phyloP scores from a whole-genome alignment of 805 yeast genomes.

The Candida alai region DNA sequence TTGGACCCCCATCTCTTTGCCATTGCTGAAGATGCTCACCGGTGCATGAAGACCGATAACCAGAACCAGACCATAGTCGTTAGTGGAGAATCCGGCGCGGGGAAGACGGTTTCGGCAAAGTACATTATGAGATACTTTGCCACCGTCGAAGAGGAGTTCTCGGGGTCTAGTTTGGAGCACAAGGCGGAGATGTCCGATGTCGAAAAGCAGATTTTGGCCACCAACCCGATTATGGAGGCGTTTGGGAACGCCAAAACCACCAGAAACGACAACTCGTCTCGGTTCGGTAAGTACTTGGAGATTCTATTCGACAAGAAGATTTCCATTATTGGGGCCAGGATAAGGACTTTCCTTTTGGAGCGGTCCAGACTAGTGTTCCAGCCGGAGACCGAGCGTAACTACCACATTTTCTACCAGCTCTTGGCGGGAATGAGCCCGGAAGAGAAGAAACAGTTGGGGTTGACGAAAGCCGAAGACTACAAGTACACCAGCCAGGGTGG shows the following conservation, averaged over 20 bases:
- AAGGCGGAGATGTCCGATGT: slow-evolving; percentile 76
- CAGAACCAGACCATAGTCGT: slow-evolving; percentile 94
- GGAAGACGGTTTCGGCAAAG: slow-evolving; percentile 95
- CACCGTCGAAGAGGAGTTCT: slow-evolving; percentile 64
- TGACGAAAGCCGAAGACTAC: slow-evolving; percentile 64
- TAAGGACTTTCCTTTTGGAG: slow-evolving; percentile 88
- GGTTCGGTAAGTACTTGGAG: slow-evolving; percentile 95
- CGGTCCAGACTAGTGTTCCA: slow-evolving; percentile 93
- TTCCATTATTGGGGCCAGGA: slow-evolving; percentile 88
- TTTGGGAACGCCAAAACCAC: slow-evolving; percentile 98
- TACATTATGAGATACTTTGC: slow-evolving; percentile 98
- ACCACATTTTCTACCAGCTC: slow-evolving; percentile 91
- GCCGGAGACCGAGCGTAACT: slow-evolving; percentile 86
- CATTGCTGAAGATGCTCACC: slow-evolving; percentile 95
- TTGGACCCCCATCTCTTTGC: slow-evolving; percentile 96
- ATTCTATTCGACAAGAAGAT: slow-evolving; percentile 74
- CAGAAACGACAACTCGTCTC: slow-evolving; percentile 94
- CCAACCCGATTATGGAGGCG: slow-evolving; percentile 96
- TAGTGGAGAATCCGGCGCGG: slow-evolving; percentile 98
- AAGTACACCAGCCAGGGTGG: slow-evolving; percentile 91
- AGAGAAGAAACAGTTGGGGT: slow-evolving; percentile 54
- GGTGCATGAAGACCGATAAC: slow-evolving; percentile 84
- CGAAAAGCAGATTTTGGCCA: slow-evolving; percentile 91
- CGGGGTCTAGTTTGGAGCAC: slow-evolving; percentile 33
- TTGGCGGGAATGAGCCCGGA: slow-evolving; percentile 64